Base-by-base conservation (phyloP, 108 stramenopile genomes). In the Skeletonema marinoi region DNA sequence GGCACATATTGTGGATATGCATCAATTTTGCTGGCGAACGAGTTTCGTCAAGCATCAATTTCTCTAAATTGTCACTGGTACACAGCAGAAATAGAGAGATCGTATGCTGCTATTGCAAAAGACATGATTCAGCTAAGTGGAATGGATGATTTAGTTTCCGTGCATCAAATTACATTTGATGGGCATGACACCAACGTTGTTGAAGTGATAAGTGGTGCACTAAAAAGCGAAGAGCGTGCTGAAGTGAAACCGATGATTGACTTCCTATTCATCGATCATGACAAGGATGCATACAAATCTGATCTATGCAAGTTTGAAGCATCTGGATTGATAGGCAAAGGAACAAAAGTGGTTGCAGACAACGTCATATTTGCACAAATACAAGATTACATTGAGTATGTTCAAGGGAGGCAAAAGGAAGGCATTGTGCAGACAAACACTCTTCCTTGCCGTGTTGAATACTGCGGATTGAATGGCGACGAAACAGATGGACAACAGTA, bases 1-100 rank as follows among this genome's bases (percentile, higher is more conserved):
- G 96, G 96, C 29, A 92, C 95, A 2, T 97, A 97, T 73, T 94
- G 93, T 73, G 96, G 94, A 0, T 97, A 97, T 70, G 85, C 91
- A 0, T 74, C 88, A 14, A 84, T 94, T 9, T 63, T 90, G 16
- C 64, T 94, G 64, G 87, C 81, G 13, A 32, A 41, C 31, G 60
- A 56, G 54, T 68, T 86, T 58, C 66, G 80, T 25, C 64, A 76
- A 68, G 29, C 68, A 58, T 25, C 64, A 30, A 29, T 21, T 3
- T 60, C 13, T 35, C 8, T 83, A 17, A 19, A 72, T 59, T 89
- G 85, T 78, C 83, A 84, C 32, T 78, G 93, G 46, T 80, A 81
- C 46, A 82, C 92, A 14, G 82, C 91, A 30, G 96, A 97, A 70
- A 88, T 93, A 31, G 71, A 91, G 65, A 74, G 74, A 46, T 41